Percentiles rank a stretch among this genome's conserved stretches.
Conservation (phyloP, 192 early-diverging fungal genomes). For the Rhizoclosmatium sp. region DNA sequence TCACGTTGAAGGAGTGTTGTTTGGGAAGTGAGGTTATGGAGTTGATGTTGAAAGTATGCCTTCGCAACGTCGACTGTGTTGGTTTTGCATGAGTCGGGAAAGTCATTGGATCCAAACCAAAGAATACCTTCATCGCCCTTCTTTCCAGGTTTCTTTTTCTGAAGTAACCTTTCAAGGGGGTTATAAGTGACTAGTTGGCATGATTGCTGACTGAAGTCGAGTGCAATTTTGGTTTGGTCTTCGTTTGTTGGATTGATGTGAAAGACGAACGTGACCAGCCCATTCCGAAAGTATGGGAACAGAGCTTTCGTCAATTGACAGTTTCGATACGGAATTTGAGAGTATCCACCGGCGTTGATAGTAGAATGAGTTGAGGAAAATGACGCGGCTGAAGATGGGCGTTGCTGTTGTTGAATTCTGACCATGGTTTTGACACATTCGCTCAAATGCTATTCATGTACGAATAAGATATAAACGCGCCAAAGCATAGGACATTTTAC, state of each 20-base stretch:
- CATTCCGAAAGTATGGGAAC: constrained; percentile 23
- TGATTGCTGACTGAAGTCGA: constrained; percentile 31
- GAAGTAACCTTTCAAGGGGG: neutral
- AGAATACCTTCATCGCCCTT: too few relatives aligned
- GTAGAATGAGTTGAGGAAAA: neutral
- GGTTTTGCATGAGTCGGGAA: neutral
- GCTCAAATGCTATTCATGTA: constrained; percentile 4
- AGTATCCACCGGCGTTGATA: neutral
- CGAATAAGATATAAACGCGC: neutral
- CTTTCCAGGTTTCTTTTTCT: too few relatives aligned
- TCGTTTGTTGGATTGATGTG: constrained; percentile 37
- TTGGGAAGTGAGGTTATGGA: neutral
- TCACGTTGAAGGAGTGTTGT: neutral
- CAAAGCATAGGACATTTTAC: neutral
- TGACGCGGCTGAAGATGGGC: neutral
- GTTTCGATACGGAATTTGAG: constrained; percentile 27
- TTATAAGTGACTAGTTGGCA: constrained; percentile 31
- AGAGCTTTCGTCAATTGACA: constrained; percentile 32
- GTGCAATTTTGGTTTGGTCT: constrained; percentile 33
- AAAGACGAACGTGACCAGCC: constrained; percentile 32
- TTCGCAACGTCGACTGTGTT: neutral
- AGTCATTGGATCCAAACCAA: too few relatives aligned
- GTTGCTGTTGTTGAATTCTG: constrained; percentile 21
- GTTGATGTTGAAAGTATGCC: neutral
- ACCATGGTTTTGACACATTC: constrained; percentile 37